Evolutionary conservation across 441 rosid genomes (phyloP).

Genomic region (Flueggea neowawraea): DNA sequence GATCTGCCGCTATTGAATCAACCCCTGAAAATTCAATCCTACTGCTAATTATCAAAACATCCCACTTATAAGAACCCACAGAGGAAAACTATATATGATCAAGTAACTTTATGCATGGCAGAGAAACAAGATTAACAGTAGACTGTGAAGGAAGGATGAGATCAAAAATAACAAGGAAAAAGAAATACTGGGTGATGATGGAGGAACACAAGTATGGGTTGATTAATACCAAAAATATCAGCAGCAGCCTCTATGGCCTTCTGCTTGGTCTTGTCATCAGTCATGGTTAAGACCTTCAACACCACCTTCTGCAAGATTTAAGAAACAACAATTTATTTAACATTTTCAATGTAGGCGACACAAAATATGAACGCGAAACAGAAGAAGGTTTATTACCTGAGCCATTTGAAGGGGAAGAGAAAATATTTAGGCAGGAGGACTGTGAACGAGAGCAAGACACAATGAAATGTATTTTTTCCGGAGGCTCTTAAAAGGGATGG

Average conservation of each 20-base stretch:
- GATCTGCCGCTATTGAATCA: constrained; percentile 90
- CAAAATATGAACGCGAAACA: neutral
- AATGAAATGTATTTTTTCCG: no score
- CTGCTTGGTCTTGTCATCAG: constrained; percentile 89
- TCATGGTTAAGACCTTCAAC: constrained; percentile 87
- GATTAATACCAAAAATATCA: neutral
- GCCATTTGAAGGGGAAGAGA: neutral
- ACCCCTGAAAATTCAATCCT: constrained; percentile 46
- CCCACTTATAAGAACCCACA: no score
- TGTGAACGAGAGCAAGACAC: no score
- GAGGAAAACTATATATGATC: no score
- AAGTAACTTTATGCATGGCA: neutral
- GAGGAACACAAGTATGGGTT: neutral
- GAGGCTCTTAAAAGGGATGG: no score
- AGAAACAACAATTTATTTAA: neutral
- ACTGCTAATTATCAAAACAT: neutral
- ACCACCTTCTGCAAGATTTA: constrained; percentile 60
- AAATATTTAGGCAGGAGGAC: neutral
- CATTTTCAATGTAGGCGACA: neutral
- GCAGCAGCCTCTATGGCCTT: constrained; percentile 96
- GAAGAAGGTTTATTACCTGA: no score
- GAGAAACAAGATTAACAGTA: no score
- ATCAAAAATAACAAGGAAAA: neutral
- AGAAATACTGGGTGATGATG: neutral
- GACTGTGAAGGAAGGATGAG: neutral